phyloP scores from a whole-genome alignment of 495 filamentous ascomycete genomes.

The Aspergillus kassunensis region DNA sequence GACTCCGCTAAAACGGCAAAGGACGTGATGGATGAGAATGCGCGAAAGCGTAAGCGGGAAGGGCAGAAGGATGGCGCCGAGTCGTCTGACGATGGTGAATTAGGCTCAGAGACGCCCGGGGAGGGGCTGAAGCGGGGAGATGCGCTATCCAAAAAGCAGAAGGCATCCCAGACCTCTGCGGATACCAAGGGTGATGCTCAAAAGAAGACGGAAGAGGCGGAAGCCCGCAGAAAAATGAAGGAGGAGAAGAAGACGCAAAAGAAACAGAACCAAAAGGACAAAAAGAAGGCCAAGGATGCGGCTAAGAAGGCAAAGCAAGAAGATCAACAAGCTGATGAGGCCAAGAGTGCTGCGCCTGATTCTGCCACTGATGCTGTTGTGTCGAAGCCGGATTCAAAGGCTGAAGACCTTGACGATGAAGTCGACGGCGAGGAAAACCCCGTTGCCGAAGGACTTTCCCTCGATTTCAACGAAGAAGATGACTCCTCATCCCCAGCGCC shows the following conservation, averaged over 20 bases:
- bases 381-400: slow-evolving; percentile 14
- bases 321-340: slow-evolving; percentile 32
- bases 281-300: slow-evolving; percentile 43
- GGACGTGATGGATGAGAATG: slow-evolving; percentile 79
- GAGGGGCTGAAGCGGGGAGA: slow-evolving; percentile 39
- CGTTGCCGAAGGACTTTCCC: slow-evolving; percentile 38
- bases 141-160: slow-evolving; percentile 35
- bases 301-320: slow-evolving; percentile 44
- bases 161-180: slow-evolving; percentile 29
- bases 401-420: slow-evolving; percentile 28
- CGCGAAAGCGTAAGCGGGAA: slow-evolving; percentile 64
- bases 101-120: slow-evolving; percentile 39
- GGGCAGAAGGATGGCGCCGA: slow-evolving; percentile 30
- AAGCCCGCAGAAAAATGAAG: slow-evolving; percentile 40
- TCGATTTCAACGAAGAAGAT: slow-evolving; percentile 40
- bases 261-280: slow-evolving; percentile 46
- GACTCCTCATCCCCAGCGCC: slow-evolving; percentile 50
- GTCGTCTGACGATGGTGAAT: slow-evolving; percentile 39
- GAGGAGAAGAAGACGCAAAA: slow-evolving; percentile 49
- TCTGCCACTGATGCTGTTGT: slow-evolving; percentile 7
- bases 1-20: slow-evolving; percentile 75
- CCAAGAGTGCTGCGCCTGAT: slow-evolving; percentile 14
- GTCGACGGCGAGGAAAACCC: slow-evolving; percentile 31
- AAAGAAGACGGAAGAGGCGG: slow-evolving; percentile 33
- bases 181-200: slow-evolving; percentile 26